Percentiles rank a stretch among this genome's conserved stretches.
phyloP scores from a whole-genome alignment of 1,284 basidiomycete species.

The Ganoderma resinaceum region DNA sequence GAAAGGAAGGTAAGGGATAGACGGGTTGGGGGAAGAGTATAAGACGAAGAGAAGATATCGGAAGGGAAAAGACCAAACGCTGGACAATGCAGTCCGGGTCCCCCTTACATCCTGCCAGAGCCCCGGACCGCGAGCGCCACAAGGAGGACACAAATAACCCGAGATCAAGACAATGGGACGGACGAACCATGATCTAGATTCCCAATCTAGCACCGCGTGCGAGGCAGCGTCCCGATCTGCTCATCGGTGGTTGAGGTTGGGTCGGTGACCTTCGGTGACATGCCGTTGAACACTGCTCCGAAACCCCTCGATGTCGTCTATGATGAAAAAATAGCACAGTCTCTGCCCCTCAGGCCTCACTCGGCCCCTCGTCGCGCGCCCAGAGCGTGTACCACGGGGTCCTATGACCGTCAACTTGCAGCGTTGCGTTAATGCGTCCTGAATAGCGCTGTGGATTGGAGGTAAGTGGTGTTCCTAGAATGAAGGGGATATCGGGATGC shows the following conservation, averaged over 20 bases:
- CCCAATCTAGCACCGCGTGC: conserved; percentile 12
- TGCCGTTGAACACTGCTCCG: not conserved
- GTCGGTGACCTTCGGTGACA: not conserved
- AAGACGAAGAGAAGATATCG: conserved; percentile 10
- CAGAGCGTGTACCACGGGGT: not conserved
- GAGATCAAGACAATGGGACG: conserved; percentile 12
- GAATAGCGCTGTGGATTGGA: not conserved
- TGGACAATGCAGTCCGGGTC: conserved; percentile 10
- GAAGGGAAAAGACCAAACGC: conserved; percentile 11
- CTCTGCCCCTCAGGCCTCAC: not conserved
- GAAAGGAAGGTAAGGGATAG: conserved; percentile 7
- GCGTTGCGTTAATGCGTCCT: conserved; percentile 3
- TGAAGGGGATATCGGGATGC: not conserved
- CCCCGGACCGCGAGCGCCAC: not conserved
- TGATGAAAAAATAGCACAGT: not conserved
- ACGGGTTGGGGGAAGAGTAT: conserved; percentile 2
- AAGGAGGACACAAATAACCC: not conserved
- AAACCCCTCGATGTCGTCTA: not conserved
- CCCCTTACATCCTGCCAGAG: conserved; percentile 25
- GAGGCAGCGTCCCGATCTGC: conserved; percentile 12
- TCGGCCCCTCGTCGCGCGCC: conserved; percentile 2
- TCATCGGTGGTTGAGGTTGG: conserved; percentile 13
- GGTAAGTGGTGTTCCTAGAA: conserved; percentile 1
- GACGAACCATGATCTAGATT: conserved; percentile 21
- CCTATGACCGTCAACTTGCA: conserved; percentile 3